A percentile compares a stretch with the other conserved stretches of the same genome.
These are phyloP conservation scores for Aurinia saxatilis DNA, from an alignment of 345 rosid species.

Conservation along the genomic window DNA sequence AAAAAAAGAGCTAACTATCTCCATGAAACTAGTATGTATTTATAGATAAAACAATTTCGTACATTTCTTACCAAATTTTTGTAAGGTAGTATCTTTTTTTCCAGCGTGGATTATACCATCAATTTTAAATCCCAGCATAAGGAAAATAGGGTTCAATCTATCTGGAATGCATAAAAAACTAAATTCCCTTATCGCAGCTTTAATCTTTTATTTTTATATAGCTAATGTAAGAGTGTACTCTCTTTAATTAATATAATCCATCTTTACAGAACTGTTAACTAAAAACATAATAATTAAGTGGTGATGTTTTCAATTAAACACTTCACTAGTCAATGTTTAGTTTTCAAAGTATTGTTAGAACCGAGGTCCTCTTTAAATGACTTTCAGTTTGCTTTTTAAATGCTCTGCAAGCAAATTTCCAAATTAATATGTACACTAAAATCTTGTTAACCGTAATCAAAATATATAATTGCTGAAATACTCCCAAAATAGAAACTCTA, in stretches of 20 bases:
- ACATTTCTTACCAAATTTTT: neutral
- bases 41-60: neutral
- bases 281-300: neutral
- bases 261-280: neutral
- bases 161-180: neutral
- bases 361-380: neutral
- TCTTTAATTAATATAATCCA: neutral
- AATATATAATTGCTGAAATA: neutral
- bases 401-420: neutral
- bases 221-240: constrained; percentile 1
- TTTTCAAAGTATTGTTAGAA: neutral
- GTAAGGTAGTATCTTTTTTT: neutral
- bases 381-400: neutral
- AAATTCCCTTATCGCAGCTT: neutral
- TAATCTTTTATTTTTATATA: neutral
- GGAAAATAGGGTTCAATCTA: neutral
- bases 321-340: neutral
- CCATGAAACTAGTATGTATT: neutral
- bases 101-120: no score
- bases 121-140: no score
- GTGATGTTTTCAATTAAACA: neutral
- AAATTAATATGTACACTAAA: neutral
- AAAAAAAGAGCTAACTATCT: no score
- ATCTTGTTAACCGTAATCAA: neutral
- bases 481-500: neutral